A percentile compares a stretch with the other conserved stretches of the same genome.
phyloP scores from a whole-genome alignment of 2,329 filamentous ascomycete species.

The Macrophomina pseudophaseolina region DNA sequence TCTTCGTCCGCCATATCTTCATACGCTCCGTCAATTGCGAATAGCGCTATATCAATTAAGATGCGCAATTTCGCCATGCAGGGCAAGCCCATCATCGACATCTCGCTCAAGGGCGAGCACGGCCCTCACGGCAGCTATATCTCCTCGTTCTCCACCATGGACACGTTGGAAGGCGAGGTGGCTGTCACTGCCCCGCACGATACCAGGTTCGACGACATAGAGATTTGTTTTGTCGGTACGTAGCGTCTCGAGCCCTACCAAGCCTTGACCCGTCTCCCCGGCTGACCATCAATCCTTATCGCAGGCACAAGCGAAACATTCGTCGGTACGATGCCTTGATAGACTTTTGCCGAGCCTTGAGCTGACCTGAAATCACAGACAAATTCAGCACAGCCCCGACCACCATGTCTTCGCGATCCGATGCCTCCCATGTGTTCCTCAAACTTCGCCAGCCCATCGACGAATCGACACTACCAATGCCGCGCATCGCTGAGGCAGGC shows the following conservation, averaged over 20 bases:
- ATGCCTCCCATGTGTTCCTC: slow-evolving; percentile 65
- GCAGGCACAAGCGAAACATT: slow-evolving; percentile 57
- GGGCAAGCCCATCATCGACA: slow-evolving; percentile 49
- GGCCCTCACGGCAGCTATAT: slow-evolving; percentile 41
- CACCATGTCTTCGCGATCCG: slow-evolving; percentile 58
- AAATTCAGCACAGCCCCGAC: slow-evolving; percentile 58
- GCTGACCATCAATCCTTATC: slow-evolving; percentile 29
- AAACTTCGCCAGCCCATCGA: slow-evolving; percentile 66
- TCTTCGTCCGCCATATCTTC: slow-evolving; percentile 11
- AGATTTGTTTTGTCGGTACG: slow-evolving; percentile 63
- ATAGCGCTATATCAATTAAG: slow-evolving; percentile 32
- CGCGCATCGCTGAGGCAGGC: slow-evolving; percentile 60
- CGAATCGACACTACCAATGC: slow-evolving; percentile 57
- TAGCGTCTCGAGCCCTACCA: slow-evolving; percentile 21
- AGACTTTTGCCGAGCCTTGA: background rate
- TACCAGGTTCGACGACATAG: slow-evolving; percentile 62
- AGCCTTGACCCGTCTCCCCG: background rate
- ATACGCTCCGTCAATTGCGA: background rate
- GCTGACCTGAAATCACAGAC: slow-evolving; percentile 42
- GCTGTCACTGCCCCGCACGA: slow-evolving; percentile 57
- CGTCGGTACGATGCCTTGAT: slow-evolving; percentile 38
- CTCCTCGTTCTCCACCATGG: slow-evolving; percentile 61
- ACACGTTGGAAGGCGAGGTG: slow-evolving; percentile 61
- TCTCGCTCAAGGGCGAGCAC: slow-evolving; percentile 45
- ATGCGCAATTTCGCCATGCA: slow-evolving; percentile 40